phyloP scores from a whole-genome alignment of 2,329 filamentous ascomycete genomes.

The Fonsecaea erecta region DNA sequence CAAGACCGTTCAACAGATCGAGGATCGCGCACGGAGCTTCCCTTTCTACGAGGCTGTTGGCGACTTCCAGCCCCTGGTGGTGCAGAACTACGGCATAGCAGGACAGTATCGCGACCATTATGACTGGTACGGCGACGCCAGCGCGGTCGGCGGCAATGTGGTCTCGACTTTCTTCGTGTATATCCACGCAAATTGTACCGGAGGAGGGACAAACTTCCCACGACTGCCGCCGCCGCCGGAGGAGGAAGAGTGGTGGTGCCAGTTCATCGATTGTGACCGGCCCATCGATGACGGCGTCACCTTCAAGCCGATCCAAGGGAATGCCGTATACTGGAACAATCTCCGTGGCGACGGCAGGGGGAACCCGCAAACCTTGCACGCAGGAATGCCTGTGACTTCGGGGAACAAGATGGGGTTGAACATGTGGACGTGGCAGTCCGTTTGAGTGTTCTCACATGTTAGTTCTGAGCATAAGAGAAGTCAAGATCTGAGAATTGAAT shows the following conservation, averaged over 20 bases:
- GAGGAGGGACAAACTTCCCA: conserved; percentile 5
- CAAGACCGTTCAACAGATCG: not conserved
- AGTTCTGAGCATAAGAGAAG: not conserved
- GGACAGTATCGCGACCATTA: conserved; percentile 9
- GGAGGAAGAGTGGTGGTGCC: conserved; percentile 8
- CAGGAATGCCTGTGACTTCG: conserved; percentile 3
- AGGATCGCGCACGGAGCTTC: not conserved
- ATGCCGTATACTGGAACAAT: conserved; percentile 3
- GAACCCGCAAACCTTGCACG: not conserved
- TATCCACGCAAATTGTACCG: conserved; percentile 3
- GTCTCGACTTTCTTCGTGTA: conserved; percentile 8
- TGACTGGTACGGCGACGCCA: conserved; percentile 10
- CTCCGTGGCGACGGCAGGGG: not conserved
- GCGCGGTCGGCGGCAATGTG: not conserved
- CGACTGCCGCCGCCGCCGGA: not conserved
- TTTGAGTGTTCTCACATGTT: not conserved
- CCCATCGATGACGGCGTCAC: conserved; percentile 9
- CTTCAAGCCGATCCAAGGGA: conserved; percentile 1
- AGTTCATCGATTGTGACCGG: conserved; percentile 7
- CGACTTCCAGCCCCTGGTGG: not conserved
- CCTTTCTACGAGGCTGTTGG: not conserved
- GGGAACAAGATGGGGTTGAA: conserved; percentile 8
- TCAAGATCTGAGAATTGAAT: not conserved
- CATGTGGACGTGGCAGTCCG: conserved; percentile 5
- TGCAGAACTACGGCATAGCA: conserved; percentile 9